Evolutionary conservation across 2,329 filamentous ascomycete genomes (phyloP).

Genomic region (Epichloe amarillans): DNA sequence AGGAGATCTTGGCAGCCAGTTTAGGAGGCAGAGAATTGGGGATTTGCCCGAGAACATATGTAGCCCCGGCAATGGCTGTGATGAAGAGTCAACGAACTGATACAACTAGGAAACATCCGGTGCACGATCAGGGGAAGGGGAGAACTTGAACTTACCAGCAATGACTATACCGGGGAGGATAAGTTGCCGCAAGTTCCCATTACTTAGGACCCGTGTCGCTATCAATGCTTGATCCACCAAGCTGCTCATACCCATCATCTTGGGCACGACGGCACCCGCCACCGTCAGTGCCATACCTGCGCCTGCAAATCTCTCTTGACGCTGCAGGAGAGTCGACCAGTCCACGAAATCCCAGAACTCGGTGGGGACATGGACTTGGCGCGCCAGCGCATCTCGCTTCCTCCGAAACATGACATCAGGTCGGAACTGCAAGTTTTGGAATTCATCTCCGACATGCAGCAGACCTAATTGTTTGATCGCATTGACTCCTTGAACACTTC

Average conservation of each 20-base stretch:
- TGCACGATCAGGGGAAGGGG: neutral
- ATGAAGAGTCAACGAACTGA: neutral
- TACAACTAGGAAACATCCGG: neutral
- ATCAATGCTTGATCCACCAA: constrained; percentile 84
- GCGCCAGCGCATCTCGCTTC: constrained; percentile 65
- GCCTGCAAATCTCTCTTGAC: constrained; percentile 87
- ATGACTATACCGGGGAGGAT: constrained; percentile 68
- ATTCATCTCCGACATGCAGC: constrained; percentile 77
- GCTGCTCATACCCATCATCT: constrained; percentile 68
- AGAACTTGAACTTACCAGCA: constrained; percentile 56
- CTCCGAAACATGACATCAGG: constrained; percentile 90
- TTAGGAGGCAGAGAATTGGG: constrained; percentile 79
- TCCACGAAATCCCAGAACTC: constrained; percentile 94
- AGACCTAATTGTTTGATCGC: constrained; percentile 81
- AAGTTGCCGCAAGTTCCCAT: constrained; percentile 66
- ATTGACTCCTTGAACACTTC: constrained; percentile 69
- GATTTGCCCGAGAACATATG: constrained; percentile 76
- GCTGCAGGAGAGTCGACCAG: constrained; percentile 65
- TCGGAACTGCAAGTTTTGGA: constrained; percentile 74
- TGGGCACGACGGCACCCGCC: constrained; percentile 69
- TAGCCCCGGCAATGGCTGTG: constrained; percentile 57
- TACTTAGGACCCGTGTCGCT: constrained; percentile 66
- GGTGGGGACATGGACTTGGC: constrained; percentile 75
- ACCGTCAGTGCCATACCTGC: constrained; percentile 91
- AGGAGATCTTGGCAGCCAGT: constrained; percentile 70